A percentile compares a stretch with the other conserved stretches of the same genome.
Evolutionary conservation across 305 asterid genomes (phyloP).

Genomic region (Ilex paraguariensis): DNA sequence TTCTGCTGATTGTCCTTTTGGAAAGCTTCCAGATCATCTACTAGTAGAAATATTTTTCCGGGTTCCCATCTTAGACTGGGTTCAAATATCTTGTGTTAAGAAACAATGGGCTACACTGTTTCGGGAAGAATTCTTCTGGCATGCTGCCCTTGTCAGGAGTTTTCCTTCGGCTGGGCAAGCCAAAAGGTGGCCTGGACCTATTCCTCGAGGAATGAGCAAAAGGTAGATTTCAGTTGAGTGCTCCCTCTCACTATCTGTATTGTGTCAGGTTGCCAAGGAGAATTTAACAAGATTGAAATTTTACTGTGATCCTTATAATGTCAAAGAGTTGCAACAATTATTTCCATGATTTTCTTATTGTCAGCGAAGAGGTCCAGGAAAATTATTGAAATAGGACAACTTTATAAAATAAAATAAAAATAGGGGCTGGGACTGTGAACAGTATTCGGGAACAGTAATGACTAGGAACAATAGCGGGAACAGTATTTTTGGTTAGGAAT

Average conservation of each 20-base stretch:
- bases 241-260: neutral
- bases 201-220: slow-evolving; percentile 64
- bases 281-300: too few relatives aligned
- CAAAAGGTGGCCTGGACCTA: slow-evolving; percentile 75
- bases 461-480: too few relatives aligned
- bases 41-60: slow-evolving; percentile 53
- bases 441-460: too few relatives aligned
- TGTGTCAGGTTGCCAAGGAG: too few relatives aligned
- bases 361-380: too few relatives aligned
- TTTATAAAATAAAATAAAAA: too few relatives aligned
- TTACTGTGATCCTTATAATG: too few relatives aligned
- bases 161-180: slow-evolving; percentile 51
- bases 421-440: too few relatives aligned
- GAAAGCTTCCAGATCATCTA: slow-evolving; percentile 60
- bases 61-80: slow-evolving; percentile 57
- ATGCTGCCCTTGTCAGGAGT: slow-evolving; percentile 52
- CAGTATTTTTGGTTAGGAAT: too few relatives aligned
- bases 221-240: slow-evolving; percentile 25
- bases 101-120: slow-evolving; percentile 60
- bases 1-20: slow-evolving; percentile 38
- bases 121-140: slow-evolving; percentile 62
- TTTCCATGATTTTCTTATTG: too few relatives aligned
- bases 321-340: too few relatives aligned
- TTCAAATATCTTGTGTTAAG: slow-evolving; percentile 47
- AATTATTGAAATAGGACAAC: too few relatives aligned